Evolutionary conservation across 305 asterid genomes (phyloP), one percentile per base, ranked within the genome.

Genomic region (Andrographis paniculata): DNA sequence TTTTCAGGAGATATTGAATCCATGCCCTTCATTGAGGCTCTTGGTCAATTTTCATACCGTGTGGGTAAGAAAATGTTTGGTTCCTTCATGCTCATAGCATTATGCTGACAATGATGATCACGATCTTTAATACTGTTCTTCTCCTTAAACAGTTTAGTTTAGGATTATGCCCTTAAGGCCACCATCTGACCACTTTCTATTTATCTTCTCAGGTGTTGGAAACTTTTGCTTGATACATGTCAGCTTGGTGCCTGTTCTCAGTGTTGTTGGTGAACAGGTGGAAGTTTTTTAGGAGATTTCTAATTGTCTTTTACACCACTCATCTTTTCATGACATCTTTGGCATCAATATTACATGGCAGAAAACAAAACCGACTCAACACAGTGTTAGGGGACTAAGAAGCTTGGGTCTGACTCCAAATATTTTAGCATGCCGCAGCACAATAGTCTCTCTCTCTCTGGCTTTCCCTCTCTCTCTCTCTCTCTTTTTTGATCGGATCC

Each of bases 281-380:
- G 44, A 30, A 5, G 14, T 55, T 42, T 51, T 18, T 1, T 24
- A 3, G 23, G 55, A 50, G 59, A 21, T 57, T 20, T 45, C 46
- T 27, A 20, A 5, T 40, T 18, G 24, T 48, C 36, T 51, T 45
- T 64, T 53, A 38, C 33, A 27, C 37, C 22, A 43, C 12, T 7
- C 2, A 33, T 58, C 44, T 49, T 52, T 45, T 17, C 37, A 8
- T 49, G 56, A 61, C 59, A 9, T 37, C 62, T 51, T 38, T 27
- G 23, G 13, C 18, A 39, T 54, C 48, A 53, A 19, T 52, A 48
- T 61, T 60, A 15, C 45, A 17, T 69, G 62, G 66, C 84, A 84
- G 97, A 88, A 88, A 88, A 88, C 97, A 65, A 88, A 84, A 66
- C 97, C 95, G 36, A 88, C 97, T 43, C 95, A 88, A 60, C 97